Percentiles rank a stretch among this genome's conserved stretches.
Evolutionary conservation across 2,329 filamentous ascomycete species (phyloP).

Genomic region (Aureobasidium mangrovei): DNA sequence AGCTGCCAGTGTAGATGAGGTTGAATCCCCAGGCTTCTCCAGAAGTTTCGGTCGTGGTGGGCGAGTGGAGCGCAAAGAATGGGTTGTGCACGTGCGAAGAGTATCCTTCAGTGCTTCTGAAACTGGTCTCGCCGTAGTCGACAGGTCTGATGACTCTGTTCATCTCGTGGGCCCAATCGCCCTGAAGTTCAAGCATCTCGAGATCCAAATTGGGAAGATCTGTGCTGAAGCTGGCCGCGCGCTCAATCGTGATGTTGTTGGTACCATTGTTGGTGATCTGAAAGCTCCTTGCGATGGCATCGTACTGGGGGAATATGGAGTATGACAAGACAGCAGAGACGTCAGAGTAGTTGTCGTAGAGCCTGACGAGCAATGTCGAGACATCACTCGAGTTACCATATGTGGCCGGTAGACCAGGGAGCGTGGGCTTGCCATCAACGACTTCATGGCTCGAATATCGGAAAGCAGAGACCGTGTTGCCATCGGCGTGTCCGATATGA

Average conservation of each 20-base stretch:
- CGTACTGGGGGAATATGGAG: constrained; percentile 53
- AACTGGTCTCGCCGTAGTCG: constrained; percentile 48
- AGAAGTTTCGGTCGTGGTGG: constrained; percentile 50
- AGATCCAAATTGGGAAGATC: constrained; percentile 53
- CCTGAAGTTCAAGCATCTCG: constrained; percentile 53
- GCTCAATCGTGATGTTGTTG: constrained; percentile 44
- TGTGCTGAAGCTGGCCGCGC: constrained; percentile 52
- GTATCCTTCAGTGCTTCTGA: constrained; percentile 53
- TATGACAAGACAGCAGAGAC: constrained; percentile 53
- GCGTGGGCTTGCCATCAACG: constrained; percentile 45
- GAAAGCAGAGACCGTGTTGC: constrained; percentile 51
- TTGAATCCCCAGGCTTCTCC: constrained; percentile 59
- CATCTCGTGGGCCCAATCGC: constrained; percentile 55
- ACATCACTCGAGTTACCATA: constrained; percentile 50
- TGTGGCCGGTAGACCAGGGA: constrained; percentile 51
- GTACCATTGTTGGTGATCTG: constrained; percentile 52
- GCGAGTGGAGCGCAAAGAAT: constrained; percentile 50
- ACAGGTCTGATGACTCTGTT: constrained; percentile 47
- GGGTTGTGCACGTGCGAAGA: constrained; percentile 58
- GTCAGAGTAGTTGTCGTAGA: constrained; percentile 51
- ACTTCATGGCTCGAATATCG: constrained; percentile 51
- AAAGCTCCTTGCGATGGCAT: constrained; percentile 54
- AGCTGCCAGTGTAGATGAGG: constrained; percentile 56
- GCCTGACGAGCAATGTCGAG: constrained; percentile 48
- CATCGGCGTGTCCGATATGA: constrained; percentile 49